These are phyloP conservation scores for Sanghuangporus baumii DNA, from an alignment of 1,284 basidiomycete genomes.

Conservation along the genomic window DNA sequence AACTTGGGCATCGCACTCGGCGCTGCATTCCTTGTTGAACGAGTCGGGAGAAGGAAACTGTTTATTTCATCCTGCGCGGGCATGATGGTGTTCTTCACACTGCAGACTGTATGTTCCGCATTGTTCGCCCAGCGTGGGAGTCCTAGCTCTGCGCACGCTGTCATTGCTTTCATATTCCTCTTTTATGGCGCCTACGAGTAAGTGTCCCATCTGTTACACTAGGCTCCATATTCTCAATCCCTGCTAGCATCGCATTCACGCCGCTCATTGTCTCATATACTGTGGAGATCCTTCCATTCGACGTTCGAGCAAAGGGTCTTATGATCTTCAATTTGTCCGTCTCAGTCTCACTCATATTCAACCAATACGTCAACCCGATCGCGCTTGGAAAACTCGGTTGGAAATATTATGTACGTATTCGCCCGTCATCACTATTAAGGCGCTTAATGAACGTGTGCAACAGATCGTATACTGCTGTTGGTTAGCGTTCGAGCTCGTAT, in stretches of 20 bases:
- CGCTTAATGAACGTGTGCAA: neutral
- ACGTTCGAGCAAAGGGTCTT: conserved; percentile 74
- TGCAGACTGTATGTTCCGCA: conserved; percentile 70
- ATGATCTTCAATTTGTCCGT: conserved; percentile 65
- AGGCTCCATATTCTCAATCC: neutral
- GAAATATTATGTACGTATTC: conserved; percentile 53
- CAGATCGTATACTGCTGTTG: conserved; percentile 64
- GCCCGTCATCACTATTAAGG: conserved; percentile 5
- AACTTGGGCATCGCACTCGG: conserved; percentile 59
- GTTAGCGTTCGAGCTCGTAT: conserved; percentile 57
- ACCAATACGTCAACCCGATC: conserved; percentile 79
- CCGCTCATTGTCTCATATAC: conserved; percentile 73
- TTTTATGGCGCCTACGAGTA: conserved; percentile 67
- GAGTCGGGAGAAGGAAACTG: conserved; percentile 55
- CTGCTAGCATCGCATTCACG: conserved; percentile 57
- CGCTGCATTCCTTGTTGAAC: conserved; percentile 55
- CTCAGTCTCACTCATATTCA: conserved; percentile 66
- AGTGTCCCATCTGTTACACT: conserved; percentile 22
- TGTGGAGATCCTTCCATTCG: conserved; percentile 68
- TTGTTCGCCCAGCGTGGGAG: conserved; percentile 44
- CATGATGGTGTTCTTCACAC: conserved; percentile 65
- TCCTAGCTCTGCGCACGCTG: conserved; percentile 49
- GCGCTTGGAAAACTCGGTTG: conserved; percentile 52
- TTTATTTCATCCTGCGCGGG: conserved; percentile 58
- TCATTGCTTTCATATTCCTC: conserved; percentile 75